Percentiles rank a stretch among this genome's conserved stretches.
Evolutionary conservation across 1,139 yeast genomes (phyloP).

Genomic region (Debaryomyces nepalensis): DNA sequence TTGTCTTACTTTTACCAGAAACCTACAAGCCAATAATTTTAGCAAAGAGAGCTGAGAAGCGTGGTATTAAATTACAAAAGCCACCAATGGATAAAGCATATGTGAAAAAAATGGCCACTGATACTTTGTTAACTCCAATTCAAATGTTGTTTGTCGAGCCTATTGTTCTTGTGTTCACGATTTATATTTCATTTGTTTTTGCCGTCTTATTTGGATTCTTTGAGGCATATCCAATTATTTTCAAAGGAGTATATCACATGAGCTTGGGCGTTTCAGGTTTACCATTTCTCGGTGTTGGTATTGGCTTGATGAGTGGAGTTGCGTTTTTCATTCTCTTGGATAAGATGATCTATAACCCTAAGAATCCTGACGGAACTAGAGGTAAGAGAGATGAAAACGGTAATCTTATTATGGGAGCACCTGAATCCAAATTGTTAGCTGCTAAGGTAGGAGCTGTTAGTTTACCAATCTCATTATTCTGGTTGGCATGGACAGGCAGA

Average conservation of each 20-base stretch:
- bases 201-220: conserved; percentile 79
- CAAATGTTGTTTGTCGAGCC: conserved; percentile 72
- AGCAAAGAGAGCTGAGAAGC: conserved; percentile 57
- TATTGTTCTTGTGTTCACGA: conserved; percentile 66
- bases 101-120: conserved; percentile 35
- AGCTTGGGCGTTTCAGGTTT: conserved; percentile 63
- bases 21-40: conserved; percentile 69
- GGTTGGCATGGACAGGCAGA: conserved; percentile 83
- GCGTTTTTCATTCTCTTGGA: conserved; percentile 54
- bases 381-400: conserved; percentile 62
- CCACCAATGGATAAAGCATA: conserved; percentile 26
- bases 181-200: conserved; percentile 72
- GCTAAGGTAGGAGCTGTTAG: conserved; percentile 65
- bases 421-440: conserved; percentile 43
- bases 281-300: conserved; percentile 70
- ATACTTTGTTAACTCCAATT: conserved; percentile 63
- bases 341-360: conserved; percentile 52
- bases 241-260: conserved; percentile 65
- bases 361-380: conserved; percentile 65
- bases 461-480: conserved; percentile 71
- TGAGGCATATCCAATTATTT: conserved; percentile 77
- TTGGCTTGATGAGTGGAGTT: conserved; percentile 64
- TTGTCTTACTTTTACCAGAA: conserved; percentile 64
- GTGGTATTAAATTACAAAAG: conserved; percentile 55
- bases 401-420: conserved; percentile 45